Conservation (phyloP, 2,329 filamentous ascomycete genomes). For the Pyrenochaeta sp. region DNA sequence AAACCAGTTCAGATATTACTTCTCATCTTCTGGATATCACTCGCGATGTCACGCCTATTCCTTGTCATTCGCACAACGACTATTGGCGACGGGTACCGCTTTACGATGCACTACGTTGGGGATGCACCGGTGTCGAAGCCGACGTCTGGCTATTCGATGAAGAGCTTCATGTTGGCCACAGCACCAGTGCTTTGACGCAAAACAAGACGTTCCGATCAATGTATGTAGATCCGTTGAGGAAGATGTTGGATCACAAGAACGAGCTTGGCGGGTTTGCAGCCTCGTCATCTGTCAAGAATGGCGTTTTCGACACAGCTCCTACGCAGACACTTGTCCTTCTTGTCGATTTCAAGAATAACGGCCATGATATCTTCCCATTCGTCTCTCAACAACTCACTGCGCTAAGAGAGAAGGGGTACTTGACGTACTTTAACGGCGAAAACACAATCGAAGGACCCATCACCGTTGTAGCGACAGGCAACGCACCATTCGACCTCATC, state of each 20-base stretch:
- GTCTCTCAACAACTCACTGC: conserved; percentile 53
- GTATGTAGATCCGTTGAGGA: conserved; percentile 61
- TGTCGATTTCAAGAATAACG: conserved; percentile 59
- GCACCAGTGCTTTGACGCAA: conserved; percentile 53
- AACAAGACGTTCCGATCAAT: conserved; percentile 59
- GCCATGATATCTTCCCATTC: conserved; percentile 45
- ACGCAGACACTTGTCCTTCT: conserved; percentile 60
- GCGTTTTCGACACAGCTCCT: conserved; percentile 61
- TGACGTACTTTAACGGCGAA: conserved; percentile 60
- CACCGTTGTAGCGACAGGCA: conserved; percentile 62
- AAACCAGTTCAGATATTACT: conserved; percentile 41
- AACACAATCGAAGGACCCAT: conserved; percentile 53
- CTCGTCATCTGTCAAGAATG: conserved; percentile 44
- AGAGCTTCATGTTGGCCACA: conserved; percentile 65
- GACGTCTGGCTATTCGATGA: conserved; percentile 64
- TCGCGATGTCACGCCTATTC: conserved; percentile 57
- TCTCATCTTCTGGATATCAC: conserved; percentile 57
- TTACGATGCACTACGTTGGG: conserved; percentile 62
- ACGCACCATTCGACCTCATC: conserved; percentile 59
- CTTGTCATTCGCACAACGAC: conserved; percentile 66
- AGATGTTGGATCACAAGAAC: conserved; percentile 60
- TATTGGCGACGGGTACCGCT: conserved; percentile 65
- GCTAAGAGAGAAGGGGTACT: conserved; percentile 58
- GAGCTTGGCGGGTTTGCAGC: conserved; percentile 43
- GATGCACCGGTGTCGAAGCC: conserved; percentile 64